Conservation (phyloP, 352 stramenopile genomes). For the Phytophthora palmivora region DNA sequence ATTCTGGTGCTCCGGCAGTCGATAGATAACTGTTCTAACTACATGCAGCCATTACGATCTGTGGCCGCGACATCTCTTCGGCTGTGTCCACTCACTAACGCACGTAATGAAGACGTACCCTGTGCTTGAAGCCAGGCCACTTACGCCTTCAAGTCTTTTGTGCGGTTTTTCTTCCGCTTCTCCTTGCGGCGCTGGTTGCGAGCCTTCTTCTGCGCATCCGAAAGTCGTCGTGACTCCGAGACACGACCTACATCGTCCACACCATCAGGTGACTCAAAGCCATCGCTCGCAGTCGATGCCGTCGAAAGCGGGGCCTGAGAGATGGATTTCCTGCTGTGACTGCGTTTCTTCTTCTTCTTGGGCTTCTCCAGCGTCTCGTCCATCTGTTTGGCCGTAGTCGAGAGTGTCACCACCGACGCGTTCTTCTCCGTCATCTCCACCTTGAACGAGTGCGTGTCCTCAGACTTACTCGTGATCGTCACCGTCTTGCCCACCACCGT, state of each 20-base stretch:
- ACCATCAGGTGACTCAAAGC: slow-evolving; percentile 44
- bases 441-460: slow-evolving; percentile 39
- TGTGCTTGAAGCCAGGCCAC: slow-evolving; percentile 27
- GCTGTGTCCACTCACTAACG: slow-evolving; percentile 20
- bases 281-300: slow-evolving; percentile 31
- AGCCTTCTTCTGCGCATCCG: slow-evolving; percentile 66
- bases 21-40: slow-evolving; percentile 39
- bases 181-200: slow-evolving; percentile 80
- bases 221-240: slow-evolving; percentile 27
- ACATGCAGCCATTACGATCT: slow-evolving; percentile 23
- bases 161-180: slow-evolving; percentile 77
- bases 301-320: slow-evolving; percentile 25
- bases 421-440: slow-evolving; percentile 47
- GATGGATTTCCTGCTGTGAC: slow-evolving; percentile 34
- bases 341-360: slow-evolving; percentile 52
- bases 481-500: slow-evolving; percentile 46
- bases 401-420: slow-evolving; percentile 31
- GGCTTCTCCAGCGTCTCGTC: slow-evolving; percentile 21
- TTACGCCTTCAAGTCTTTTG: slow-evolving; percentile 35
- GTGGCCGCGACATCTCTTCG: slow-evolving; percentile 7
- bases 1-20: slow-evolving; percentile 14
- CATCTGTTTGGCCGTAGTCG: slow-evolving; percentile 23
- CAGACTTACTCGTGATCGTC: slow-evolving; percentile 40
- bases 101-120: slow-evolving; percentile 24
- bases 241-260: slow-evolving; percentile 34